Evolutionary conservation across 495 filamentous ascomycete genomes (phyloP).

Genomic region (Filosporella fistucella): DNA sequence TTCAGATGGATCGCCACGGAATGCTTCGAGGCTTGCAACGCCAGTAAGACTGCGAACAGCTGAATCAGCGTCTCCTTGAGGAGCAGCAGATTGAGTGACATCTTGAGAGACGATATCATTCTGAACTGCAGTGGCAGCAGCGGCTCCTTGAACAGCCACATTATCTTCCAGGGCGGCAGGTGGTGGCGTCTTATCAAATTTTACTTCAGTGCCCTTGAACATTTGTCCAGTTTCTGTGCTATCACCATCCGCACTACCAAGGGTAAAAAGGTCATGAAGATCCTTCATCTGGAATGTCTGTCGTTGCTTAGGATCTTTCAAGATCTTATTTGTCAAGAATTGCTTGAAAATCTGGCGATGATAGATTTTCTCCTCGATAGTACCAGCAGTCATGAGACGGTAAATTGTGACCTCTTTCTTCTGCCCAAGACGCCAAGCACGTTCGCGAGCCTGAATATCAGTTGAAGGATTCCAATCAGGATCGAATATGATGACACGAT

Average conservation of each 20-base stretch:
- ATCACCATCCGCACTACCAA: slow-evolving; percentile 62
- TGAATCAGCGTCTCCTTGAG: slow-evolving; percentile 28
- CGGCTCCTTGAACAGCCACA: slow-evolving; percentile 11
- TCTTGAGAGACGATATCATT: slow-evolving; percentile 29
- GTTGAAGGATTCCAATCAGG: slow-evolving; percentile 98
- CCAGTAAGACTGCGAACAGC: slow-evolving; percentile 50
- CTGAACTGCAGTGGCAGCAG: slow-evolving; percentile 7
- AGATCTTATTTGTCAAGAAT: slow-evolving; percentile 89
- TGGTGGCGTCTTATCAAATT: slow-evolving; percentile 38
- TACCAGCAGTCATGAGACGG: slow-evolving; percentile 92
- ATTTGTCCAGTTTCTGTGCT: slow-evolving; percentile 78
- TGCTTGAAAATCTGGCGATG: slow-evolving; percentile 98
- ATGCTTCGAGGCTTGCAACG: slow-evolving; percentile 54
- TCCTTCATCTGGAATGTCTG: slow-evolving; percentile 82
- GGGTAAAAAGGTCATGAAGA: slow-evolving; percentile 83
- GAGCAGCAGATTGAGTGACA: slow-evolving; percentile 20
- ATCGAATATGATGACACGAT: slow-evolving; percentile 95
- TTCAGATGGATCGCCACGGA: slow-evolving; percentile 22
- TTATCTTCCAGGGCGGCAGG: slow-evolving; percentile 31
- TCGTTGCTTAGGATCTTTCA: slow-evolving; percentile 86
- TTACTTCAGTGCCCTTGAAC: slow-evolving; percentile 78
- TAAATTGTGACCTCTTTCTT: slow-evolving; percentile 92
- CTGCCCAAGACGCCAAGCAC: slow-evolving; percentile 93
- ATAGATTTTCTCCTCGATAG: slow-evolving; percentile 98
- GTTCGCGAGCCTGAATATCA: slow-evolving; percentile 90